Percentiles rank a stretch among this genome's conserved stretches.
Evolutionary conservation across 352 stramenopile species (phyloP).

Genomic region (Globisporangium cystogenes): DNA sequence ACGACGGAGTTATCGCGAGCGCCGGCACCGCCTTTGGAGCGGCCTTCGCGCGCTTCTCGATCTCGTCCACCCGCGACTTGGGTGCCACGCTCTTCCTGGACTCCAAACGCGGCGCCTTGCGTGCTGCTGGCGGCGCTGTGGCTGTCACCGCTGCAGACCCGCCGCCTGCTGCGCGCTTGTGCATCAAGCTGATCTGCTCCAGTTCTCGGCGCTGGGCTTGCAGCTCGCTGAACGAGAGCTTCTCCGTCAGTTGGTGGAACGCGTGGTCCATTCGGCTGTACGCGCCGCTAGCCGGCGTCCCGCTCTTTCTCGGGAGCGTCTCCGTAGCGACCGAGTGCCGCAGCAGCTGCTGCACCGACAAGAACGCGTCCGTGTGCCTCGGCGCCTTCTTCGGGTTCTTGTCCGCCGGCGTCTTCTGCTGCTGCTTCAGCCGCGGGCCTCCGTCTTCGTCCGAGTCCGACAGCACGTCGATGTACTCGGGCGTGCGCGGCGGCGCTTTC

Average conservation of each 20-base stretch:
- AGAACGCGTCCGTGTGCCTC: neutral
- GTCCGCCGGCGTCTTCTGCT: neutral
- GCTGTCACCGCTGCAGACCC: slow-evolving; percentile 3
- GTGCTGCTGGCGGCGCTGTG: neutral
- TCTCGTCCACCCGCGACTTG: slow-evolving; percentile 11
- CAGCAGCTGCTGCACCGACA: neutral
- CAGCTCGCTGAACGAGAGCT: slow-evolving; percentile 17
- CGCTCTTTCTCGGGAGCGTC: too few species aligned
- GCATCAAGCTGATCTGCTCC: slow-evolving; percentile 19
- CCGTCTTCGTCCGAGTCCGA: slow-evolving; percentile 3
- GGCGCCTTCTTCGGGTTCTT: neutral
- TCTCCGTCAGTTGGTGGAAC: slow-evolving; percentile 8
- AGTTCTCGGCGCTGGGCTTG: slow-evolving; percentile 14
- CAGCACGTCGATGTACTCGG: slow-evolving; percentile 6
- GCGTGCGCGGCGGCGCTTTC: too few species aligned
- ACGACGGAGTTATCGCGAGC: neutral
- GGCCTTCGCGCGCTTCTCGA: slow-evolving; percentile 7
- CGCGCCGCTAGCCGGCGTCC: neutral
- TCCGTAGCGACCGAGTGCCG: neutral
- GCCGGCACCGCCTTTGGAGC: neutral
- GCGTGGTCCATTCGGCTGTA: slow-evolving; percentile 3
- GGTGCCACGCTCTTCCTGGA: slow-evolving; percentile 7
- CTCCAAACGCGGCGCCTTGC: slow-evolving; percentile 6
- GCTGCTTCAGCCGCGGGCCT: slow-evolving; percentile 1
- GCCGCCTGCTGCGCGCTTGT: slow-evolving; percentile 14